Percentiles rank a stretch among this genome's conserved stretches.
phyloP scores from a whole-genome alignment of 1,284 basidiomycete genomes.

The Ceratobasidium theobromae region DNA sequence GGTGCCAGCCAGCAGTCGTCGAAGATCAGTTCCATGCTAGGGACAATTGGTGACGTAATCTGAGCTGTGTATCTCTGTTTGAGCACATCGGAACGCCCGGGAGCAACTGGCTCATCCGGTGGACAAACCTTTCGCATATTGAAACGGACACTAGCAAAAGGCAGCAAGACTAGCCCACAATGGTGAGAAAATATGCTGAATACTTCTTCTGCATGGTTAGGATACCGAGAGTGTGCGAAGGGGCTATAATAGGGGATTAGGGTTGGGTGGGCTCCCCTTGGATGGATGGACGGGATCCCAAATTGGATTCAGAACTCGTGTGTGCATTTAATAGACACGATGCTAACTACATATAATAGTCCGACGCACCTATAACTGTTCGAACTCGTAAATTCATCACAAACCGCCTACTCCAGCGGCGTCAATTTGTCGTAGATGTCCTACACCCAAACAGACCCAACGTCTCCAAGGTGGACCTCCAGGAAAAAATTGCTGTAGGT shows the following conservation, averaged over 20 bases:
- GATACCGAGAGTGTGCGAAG: too few species aligned
- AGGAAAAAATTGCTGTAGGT: conserved; percentile 79
- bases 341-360: conserved; percentile 34
- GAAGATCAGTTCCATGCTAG: conserved; percentile 15
- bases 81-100: not conserved
- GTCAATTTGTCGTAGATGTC: conserved; percentile 91
- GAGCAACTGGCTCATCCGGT: conserved; percentile 17
- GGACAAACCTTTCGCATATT: conserved; percentile 1
- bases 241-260: not conserved
- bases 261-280: conserved; percentile 16
- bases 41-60: not conserved
- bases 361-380: conserved; percentile 91
- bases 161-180: conserved; percentile 32
- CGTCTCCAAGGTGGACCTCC: conserved; percentile 90
- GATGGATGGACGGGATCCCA: conserved; percentile 19
- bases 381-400: conserved; percentile 99
- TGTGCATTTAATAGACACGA: not conserved
- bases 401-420: conserved; percentile 94
- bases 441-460: conserved; percentile 96
- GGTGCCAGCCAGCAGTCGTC: too few species aligned
- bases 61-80: not conserved
- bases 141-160: conserved; percentile 35
- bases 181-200: conserved; percentile 32
- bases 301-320: conserved; percentile 6
- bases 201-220: too few species aligned